Conservation (phyloP, 371 early-diverging fungal genomes). For the Mortierella sp. region DNA sequence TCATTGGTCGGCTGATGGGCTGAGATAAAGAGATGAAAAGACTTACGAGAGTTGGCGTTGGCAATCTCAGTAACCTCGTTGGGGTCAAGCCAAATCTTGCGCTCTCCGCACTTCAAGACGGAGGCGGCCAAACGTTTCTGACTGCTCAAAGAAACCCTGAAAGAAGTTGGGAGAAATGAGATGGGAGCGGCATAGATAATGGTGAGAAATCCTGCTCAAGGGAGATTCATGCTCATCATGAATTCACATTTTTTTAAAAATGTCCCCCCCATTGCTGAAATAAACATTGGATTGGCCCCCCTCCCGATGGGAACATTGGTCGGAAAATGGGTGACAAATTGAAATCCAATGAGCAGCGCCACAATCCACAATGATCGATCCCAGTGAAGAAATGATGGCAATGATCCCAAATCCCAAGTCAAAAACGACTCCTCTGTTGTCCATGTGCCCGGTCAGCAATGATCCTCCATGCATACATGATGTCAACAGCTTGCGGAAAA, state of each 20-base stretch:
- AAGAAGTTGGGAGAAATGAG: slow-evolving; percentile 5
- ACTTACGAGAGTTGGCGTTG: slow-evolving; percentile 97
- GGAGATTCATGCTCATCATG: neutral
- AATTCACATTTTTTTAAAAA: no score
- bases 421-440: no score
- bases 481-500: no score
- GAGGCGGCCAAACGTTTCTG: slow-evolving; percentile 98
- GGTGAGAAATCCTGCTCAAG: slow-evolving; percentile 3
- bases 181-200: neutral
- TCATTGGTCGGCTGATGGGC: neutral
- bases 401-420: no score
- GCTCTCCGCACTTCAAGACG: slow-evolving; percentile 98
- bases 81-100: slow-evolving; percentile 99
- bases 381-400: no score
- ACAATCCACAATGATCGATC: no score
- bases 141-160: slow-evolving; percentile 84
- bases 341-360: no score
- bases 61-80: slow-evolving; percentile 96
- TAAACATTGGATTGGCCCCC: neutral
- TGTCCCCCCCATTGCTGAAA: neutral
- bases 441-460: no score
- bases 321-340: no score
- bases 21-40: slow-evolving; percentile 2
- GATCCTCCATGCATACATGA: no score
- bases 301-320: no score